Evolutionary conservation across 2,329 filamentous ascomycete species (phyloP), one percentile per base, ranked within the genome.

Genomic region (Lizonia empirigonia): DNA sequence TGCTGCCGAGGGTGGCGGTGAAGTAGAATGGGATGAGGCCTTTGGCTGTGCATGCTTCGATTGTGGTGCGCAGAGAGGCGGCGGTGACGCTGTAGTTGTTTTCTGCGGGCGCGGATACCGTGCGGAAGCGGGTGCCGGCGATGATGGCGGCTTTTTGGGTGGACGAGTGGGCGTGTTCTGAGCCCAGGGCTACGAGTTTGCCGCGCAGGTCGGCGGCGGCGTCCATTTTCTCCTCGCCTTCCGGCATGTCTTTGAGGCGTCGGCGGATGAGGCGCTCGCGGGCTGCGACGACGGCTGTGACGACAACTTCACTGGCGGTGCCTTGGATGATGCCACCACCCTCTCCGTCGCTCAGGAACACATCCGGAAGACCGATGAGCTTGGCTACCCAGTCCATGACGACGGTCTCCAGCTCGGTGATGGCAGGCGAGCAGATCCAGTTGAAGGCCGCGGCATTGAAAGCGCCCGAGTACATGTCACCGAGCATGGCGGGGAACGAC

Each of bases 241-340:
- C 70, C 0, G 65, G 64, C 57, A 71, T 58, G 12, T 64, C 45
- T 5, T 50, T 55, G 3, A 71, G 48, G 16, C 58, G 57, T n/a
- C 69, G 48, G 65, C 96, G 90, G 7, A 74, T 56, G 8, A 69
- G 44, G 7, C 72, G 58, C 68, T 97, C 93, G 10, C 92, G 80
- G 0, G 93, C 93, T 2, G 91, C 91, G 2, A 95, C 88, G 80
- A 97, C 88, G 58, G 89, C 86, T 0, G 90, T 95, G 5, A 94
- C 83, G 34, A 96, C 83, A 12, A 91, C 90, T 76, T 97, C 93
- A 52, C 87, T 91, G 0, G 93, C 92, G 26, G 87, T 91, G 18
- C 93, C 91, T 71, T 97, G 92, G 56, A 97, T 94, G n/a, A 97
- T 91, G 24, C 93, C 93, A 16, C 93, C 93, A 30, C 91, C 91